Evolutionary conservation across 345 rosid genomes (phyloP).

Genomic region (Firmiana major): DNA sequence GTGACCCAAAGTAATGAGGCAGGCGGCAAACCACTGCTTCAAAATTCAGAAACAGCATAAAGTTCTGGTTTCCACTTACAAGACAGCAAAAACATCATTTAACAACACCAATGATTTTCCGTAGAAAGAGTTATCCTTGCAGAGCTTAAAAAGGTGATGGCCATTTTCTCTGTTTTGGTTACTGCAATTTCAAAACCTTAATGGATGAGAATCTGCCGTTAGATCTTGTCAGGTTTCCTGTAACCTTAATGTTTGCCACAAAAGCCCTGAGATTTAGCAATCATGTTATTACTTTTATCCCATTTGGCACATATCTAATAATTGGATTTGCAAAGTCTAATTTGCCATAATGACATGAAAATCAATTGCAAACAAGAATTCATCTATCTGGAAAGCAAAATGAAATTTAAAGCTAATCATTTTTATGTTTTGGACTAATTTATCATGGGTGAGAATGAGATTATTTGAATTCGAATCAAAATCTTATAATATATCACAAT

Average conservation of each 20-base stretch:
- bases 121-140: background rate
- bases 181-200: background rate
- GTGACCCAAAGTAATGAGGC: background rate
- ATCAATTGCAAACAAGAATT: background rate
- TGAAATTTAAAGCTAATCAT: background rate
- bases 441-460: no score
- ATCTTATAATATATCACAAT: no score
- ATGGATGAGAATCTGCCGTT: background rate
- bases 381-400: background rate
- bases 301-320: background rate
- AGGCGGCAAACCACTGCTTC: background rate
- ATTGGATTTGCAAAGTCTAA: background rate
- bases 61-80: background rate
- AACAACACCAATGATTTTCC: background rate
- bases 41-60: background rate
- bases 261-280: background rate
- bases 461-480: no score
- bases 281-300: background rate
- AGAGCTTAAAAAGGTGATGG: background rate
- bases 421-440: background rate
- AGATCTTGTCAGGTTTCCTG: background rate
- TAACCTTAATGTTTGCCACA: background rate
- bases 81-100: background rate
- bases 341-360: background rate
- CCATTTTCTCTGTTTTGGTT: background rate